phyloP scores from a whole-genome alignment of 2,329 filamentous ascomycete species.

The Hypoxylon sp. region DNA sequence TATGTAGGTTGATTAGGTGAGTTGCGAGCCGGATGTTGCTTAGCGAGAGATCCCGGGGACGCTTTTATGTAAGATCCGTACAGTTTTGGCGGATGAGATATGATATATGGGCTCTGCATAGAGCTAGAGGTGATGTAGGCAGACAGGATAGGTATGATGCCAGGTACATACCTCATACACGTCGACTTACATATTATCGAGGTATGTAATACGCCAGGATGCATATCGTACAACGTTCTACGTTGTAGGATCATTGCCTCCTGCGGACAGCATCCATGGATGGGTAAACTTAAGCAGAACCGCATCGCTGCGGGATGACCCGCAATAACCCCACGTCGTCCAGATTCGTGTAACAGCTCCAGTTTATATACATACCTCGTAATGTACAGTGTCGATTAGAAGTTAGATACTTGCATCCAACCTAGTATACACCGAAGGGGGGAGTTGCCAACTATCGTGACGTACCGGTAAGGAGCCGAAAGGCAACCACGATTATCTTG shows the following conservation, averaged over 20 bases:
- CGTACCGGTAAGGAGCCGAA: constrained; percentile 2
- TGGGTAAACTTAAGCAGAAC: background rate
- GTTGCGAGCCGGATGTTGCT: background rate
- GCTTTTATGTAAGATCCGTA: constrained; percentile 29
- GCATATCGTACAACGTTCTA: constrained; percentile 12
- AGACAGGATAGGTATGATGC: background rate
- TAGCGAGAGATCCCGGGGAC: constrained; percentile 17
- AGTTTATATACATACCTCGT: constrained; percentile 1
- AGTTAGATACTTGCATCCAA: background rate
- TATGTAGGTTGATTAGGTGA: constrained; percentile 1
- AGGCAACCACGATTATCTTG: constrained; percentile 12
- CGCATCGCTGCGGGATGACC: constrained; percentile 27
- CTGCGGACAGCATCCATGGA: background rate
- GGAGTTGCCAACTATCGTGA: background rate
- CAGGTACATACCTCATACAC: background rate
- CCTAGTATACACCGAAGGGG: background rate
- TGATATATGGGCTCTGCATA: constrained; percentile 12
- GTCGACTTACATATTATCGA: background rate
- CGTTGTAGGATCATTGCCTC: background rate
- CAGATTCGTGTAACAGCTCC: constrained; percentile 18
- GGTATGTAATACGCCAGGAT: background rate
- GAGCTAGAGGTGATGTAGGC: background rate
- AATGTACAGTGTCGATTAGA: constrained; percentile 5
- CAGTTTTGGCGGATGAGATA: constrained; percentile 22
- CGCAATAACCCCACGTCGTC: constrained; percentile 34